Evolutionary conservation across 1,284 basidiomycete genomes (phyloP), one percentile per base, ranked within the genome.

Genomic region (Melampsora larici-populina): DNA sequence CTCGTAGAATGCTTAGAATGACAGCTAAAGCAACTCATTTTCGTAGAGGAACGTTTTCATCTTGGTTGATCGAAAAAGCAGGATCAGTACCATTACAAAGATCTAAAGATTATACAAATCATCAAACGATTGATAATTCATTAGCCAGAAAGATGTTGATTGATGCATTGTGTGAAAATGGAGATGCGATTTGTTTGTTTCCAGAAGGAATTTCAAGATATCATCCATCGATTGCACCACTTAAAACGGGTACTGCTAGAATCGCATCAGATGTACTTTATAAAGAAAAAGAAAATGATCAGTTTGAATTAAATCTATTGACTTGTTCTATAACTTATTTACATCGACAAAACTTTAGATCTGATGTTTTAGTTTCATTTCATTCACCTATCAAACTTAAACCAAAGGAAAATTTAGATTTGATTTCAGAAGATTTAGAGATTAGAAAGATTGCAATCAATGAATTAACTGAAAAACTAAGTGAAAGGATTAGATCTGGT

Each of bases 61-160:
- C 90, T 80, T 93, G 92, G 92, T 86, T 94, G 24, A 92, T 94
- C 72, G 92, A 93, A 82, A 89, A 89, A 33, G 90, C 91, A 2
- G 92, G 92, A 18, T 92, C 92, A 0, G 87, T 94, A 0, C 92
- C 92, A 0, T 88, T 94, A 64, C 88, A 90, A 82, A 86, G 92
- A 74, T 87, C 88, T 62, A 91, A 90, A 80, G 92, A 94, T 81
- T 88, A 86, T 80, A 81, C 43, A 24, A 48, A 82, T 0, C 86
- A 89, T 83, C 49, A 83, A 82, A 33, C 79, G 18, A 86, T 86
- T 0, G 89, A 94, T 83, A 94, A 94, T 82, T 85, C 86, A 0
- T 85, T 87, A 1, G 88, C 87, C 17, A 90, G 94, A 89, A 85
- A 85, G 51, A 87, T 87, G 67, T 86, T 94, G 18, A 87, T 90